Evolutionary conservation across 176 grass and related monocot genomes (phyloP).

Genomic region (Carex littledalei): DNA sequence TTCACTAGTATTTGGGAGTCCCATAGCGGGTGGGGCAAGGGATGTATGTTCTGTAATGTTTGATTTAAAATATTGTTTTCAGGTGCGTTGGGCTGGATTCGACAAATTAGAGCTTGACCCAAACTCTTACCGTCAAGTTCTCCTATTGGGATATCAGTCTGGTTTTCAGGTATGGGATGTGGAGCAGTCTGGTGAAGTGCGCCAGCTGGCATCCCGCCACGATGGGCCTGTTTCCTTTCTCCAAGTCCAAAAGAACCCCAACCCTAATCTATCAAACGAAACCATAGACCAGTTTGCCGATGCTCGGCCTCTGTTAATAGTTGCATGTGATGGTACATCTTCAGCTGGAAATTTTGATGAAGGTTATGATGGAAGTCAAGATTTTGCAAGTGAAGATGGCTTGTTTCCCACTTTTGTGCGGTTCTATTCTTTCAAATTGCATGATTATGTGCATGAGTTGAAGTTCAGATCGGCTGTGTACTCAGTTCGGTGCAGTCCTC

Average conservation of each 20-base stretch:
- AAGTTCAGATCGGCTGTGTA: conserved; percentile 78
- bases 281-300: conserved; percentile 66
- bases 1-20: background rate
- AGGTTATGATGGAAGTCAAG: conserved; percentile 34
- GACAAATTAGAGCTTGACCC: conserved; percentile 68
- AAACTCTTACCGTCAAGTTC: conserved; percentile 41
- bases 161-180: conserved; percentile 99
- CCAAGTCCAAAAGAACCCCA: conserved; percentile 87
- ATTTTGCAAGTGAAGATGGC: conserved; percentile 26
- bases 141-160: conserved; percentile 73
- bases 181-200: conserved; percentile 77
- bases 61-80: conserved; percentile 15
- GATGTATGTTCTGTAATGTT: background rate
- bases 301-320: conserved; percentile 58
- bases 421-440: conserved; percentile 79
- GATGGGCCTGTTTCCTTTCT: conserved; percentile 74
- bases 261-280: conserved; percentile 37
- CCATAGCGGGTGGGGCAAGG: too few relatives aligned
- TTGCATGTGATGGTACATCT: conserved; percentile 48
- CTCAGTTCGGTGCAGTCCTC: conserved; percentile 74
- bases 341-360: conserved; percentile 46
- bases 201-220: conserved; percentile 74
- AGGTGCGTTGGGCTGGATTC: conserved; percentile 96
- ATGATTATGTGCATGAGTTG: conserved; percentile 69
- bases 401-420: conserved; percentile 43